Conservation (phyloP, 73 alveolate species). For the Durusdinium trenchii region DNA sequence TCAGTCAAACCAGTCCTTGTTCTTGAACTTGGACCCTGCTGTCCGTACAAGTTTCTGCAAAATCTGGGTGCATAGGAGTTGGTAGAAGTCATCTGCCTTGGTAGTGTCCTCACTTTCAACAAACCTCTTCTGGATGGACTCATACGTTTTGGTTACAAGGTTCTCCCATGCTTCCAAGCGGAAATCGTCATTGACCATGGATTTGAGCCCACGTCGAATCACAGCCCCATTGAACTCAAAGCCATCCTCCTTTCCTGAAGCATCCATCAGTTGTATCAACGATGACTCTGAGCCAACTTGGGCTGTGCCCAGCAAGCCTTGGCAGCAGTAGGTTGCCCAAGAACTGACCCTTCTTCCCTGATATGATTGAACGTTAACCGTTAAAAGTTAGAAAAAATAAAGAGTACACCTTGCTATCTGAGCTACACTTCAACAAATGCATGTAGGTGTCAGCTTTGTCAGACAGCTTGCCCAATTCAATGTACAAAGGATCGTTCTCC, state of each 20-base stretch:
- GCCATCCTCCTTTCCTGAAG: background rate
- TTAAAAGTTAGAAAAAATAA: background rate
- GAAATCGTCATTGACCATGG: background rate
- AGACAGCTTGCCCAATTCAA: background rate
- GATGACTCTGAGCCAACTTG: background rate
- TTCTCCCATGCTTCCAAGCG: background rate
- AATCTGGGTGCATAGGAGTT: background rate
- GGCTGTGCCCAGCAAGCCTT: background rate
- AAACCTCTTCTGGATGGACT: background rate
- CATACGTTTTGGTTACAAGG: background rate
- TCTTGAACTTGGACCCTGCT: background rate
- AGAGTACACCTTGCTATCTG: background rate
- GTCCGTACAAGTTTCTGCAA: background rate
- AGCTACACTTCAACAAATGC: background rate
- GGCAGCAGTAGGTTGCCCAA: background rate
- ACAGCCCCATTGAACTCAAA: background rate
- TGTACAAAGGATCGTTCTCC: background rate
- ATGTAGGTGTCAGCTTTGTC: background rate
- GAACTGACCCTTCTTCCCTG: background rate
- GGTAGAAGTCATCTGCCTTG: background rate
- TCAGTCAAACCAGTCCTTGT: background rate
- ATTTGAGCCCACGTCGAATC: background rate
- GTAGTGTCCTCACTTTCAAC: background rate
- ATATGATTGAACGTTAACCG: background rate
- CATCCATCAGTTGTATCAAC: background rate